Base-by-base conservation (phyloP, 2,329 filamentous ascomycete species). In the Fusarium sp. region DNA sequence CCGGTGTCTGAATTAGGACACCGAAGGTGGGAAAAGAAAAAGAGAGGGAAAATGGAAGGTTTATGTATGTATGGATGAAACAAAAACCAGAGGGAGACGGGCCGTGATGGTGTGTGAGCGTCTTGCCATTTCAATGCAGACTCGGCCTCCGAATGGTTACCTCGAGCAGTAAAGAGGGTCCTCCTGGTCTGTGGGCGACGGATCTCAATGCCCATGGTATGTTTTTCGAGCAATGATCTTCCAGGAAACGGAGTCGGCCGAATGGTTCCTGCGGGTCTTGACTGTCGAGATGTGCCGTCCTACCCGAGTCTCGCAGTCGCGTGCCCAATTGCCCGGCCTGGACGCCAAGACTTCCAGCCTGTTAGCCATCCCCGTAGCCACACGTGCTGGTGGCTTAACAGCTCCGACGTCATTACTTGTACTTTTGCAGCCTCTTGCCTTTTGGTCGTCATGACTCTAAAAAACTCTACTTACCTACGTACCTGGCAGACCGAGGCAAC, bases 1-100 rank as follows among this genome's bases (percentile, higher is more conserved):
- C 38, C 59, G 72, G 72, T 75, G 65, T 75, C 69, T 70, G 54
- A 7, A 74, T 64, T 70, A 35, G 72, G 72, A 74, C 58, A 74
- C 73, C 69, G 73, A 75, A 59, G 47, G 47, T 29, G 25, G 18
- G 45, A 50, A 31, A n/a, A n/a, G 9, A 10, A 52, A 52, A 29
- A 29, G 16, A 29, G 25, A 52, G 57, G 20, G 22, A 52, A 56
- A 27, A 25, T 14, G 59, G 42, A 61, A 58, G 35, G 52, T 60
- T 59, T 65, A 36, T 61, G 57, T 63, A 38, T 63, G 47, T 40
- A 38, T 40, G 56, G 16, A n/a, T 50, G 45, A 47, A 58, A 65
- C 29, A 36, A 59, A 42, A 65, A 22, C 45, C n/a, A 45, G 65
- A 54, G 59, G 35, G 42, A 75, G 61, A 74, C 54, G 66, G 70